Conservation (phyloP, 129 eudicot genomes). For the Chrysanthemum makinoi region DNA sequence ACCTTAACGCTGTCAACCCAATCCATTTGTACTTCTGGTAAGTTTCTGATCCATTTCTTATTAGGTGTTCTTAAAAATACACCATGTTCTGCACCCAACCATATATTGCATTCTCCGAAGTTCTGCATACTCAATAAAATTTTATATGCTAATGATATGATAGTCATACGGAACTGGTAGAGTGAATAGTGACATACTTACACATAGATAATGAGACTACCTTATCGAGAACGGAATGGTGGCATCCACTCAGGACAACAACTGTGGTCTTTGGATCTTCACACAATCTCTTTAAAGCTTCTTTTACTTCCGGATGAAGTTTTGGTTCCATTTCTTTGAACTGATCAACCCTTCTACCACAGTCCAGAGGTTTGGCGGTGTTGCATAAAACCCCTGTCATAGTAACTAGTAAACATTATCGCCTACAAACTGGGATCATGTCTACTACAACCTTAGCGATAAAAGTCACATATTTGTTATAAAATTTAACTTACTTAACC, state of each 20-base stretch:
- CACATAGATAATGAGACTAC: conserved; percentile 20
- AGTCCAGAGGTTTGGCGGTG: conserved; percentile 74
- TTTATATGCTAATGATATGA: conserved; percentile 16
- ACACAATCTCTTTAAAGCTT: conserved; percentile 53
- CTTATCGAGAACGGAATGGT: conserved; percentile 58
- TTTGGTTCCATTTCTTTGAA: conserved; percentile 79
- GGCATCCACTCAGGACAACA: conserved; percentile 76
- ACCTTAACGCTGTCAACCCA: conserved; percentile 90
- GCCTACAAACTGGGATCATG: not conserved
- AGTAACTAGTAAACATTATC: not conserved
- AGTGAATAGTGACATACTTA: not conserved
- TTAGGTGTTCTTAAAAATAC: conserved; percentile 64
- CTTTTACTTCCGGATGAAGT: conserved; percentile 70
- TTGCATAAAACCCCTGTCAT: conserved; percentile 73
- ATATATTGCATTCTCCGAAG: conserved; percentile 67
- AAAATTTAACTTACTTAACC: too few species aligned
- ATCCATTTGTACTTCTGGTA: conserved; percentile 86
- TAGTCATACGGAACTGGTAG: conserved; percentile 16
- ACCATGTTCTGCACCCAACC: conserved; percentile 98
- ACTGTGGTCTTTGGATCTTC: conserved; percentile 73
- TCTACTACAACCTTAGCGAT: not conserved
- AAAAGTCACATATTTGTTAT: not conserved
- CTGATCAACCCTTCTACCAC: conserved; percentile 74
- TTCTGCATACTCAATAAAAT: conserved; percentile 46
- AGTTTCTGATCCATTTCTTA: conserved; percentile 82